Evolutionary conservation across 208 protist genomes (phyloP).

Genomic region (Trypanosoma theileri): DNA sequence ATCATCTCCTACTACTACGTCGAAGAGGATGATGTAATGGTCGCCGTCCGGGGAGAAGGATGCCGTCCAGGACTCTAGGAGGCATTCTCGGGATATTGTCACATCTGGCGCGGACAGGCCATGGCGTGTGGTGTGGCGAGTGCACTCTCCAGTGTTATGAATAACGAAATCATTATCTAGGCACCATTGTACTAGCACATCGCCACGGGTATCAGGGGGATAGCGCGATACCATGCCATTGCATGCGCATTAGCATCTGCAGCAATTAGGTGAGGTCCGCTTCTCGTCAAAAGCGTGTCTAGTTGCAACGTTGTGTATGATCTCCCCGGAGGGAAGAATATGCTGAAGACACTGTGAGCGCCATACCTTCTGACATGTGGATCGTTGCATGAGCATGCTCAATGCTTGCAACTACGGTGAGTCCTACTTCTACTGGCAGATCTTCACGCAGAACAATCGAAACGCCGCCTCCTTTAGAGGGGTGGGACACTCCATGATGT

Average conservation of each 20-base stretch:
- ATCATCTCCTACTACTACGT: conserved; percentile 10
- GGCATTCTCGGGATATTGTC: neutral
- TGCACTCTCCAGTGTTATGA: conserved; percentile 3
- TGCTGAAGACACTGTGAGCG: neutral
- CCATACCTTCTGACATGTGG: neutral
- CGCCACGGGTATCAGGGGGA: conserved; percentile 4
- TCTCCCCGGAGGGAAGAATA: neutral
- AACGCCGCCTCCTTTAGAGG: conserved; percentile 1
- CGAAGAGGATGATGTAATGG: conserved; percentile 1
- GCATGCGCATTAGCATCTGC: conserved; percentile 17
- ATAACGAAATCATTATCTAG: conserved; percentile 8
- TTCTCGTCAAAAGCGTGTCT: neutral
- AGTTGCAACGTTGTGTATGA: neutral
- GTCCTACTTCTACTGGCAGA: neutral
- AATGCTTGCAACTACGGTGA: neutral
- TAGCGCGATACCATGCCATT: neutral
- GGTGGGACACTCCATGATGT: neutral
- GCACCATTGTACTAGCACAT: conserved; percentile 5
- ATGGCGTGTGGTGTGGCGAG: neutral
- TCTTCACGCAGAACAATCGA: neutral
- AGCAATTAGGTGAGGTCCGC: conserved; percentile 7
- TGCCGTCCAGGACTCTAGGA: neutral
- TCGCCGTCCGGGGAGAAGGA: neutral
- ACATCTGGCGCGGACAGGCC: conserved; percentile 4
- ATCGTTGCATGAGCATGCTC: neutral